Evolutionary conservation across 495 filamentous ascomycete species (phyloP).

Genomic region (Hyaloscypha bicolor): DNA sequence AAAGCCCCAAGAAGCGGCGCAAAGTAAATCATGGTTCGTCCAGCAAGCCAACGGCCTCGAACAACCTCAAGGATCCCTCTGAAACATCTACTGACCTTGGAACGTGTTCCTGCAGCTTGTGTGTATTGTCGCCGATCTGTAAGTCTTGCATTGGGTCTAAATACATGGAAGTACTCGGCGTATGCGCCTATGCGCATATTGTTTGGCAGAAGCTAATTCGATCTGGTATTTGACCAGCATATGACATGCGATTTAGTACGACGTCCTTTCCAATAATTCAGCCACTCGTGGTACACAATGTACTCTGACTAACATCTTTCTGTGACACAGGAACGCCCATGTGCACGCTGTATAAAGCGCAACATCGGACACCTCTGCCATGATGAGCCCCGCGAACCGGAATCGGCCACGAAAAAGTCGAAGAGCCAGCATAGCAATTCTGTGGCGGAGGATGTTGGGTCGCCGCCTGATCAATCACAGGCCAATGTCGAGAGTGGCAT

Average conservation of each 20-base stretch:
- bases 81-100: constrained; percentile 46
- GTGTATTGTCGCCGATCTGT: constrained; percentile 99
- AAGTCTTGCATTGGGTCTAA: constrained; percentile 52
- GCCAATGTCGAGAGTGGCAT: constrained; percentile 29
- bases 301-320: constrained; percentile 47
- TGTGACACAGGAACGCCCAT: constrained; percentile 81
- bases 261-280: constrained; percentile 33
- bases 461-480: constrained; percentile 33
- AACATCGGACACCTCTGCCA: constrained; percentile 99
- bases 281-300: constrained; percentile 33
- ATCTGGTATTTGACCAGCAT: constrained; percentile 60
- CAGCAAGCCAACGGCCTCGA: constrained; percentile 18
- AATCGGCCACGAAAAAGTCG: constrained; percentile 62
- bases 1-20: constrained; percentile 90
- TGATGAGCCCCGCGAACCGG: constrained; percentile 90
- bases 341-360: constrained; percentile 96
- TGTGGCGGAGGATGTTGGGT: constrained; percentile 58
- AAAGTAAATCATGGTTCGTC: constrained; percentile 98
- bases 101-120: constrained; percentile 73
- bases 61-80: constrained; percentile 25
- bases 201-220: constrained; percentile 36
- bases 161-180: constrained; percentile 20
- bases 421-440: constrained; percentile 70
- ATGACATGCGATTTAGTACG: constrained; percentile 99
- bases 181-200: constrained; percentile 32